phyloP scores from a whole-genome alignment of 2,329 filamentous ascomycete genomes.

The Microdochium trichocladiopsis region DNA sequence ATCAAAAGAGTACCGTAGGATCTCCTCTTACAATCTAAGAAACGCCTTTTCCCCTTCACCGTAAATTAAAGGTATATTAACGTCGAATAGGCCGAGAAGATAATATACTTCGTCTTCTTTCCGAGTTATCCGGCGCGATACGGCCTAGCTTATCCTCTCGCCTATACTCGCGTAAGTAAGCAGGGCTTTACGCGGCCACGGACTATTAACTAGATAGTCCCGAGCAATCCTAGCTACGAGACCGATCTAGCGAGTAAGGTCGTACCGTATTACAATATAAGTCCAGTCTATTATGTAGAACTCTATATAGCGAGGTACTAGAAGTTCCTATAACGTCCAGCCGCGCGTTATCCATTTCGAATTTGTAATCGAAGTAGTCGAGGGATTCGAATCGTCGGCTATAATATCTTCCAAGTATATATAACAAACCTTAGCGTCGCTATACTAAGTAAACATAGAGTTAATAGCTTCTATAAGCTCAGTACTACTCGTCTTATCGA shows the following conservation, averaged over 20 bases:
- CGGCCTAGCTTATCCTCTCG: constrained; percentile 14
- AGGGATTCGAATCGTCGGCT: background rate
- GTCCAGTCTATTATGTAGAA: background rate
- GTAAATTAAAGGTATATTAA: constrained; percentile 17
- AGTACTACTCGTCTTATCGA: constrained; percentile 9
- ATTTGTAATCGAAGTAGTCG: background rate
- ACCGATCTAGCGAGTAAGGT: background rate
- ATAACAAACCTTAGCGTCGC: constrained; percentile 6
- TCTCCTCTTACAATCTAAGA: constrained; percentile 1
- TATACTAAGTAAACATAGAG: constrained; percentile 10
- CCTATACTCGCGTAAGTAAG: background rate
- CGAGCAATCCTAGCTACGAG: background rate
- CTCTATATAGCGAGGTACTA: background rate
- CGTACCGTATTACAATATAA: background rate
- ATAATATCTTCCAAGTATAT: constrained; percentile 6
- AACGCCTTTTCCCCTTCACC: constrained; percentile 3
- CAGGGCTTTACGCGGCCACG: background rate
- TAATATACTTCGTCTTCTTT: constrained; percentile 14
- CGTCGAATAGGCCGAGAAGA: constrained; percentile 13
- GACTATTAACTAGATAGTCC: background rate
- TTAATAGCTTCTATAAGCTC: constrained; percentile 9
- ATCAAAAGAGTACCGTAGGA: constrained; percentile 6
- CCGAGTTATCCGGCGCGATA: constrained; percentile 8
- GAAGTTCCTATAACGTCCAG: background rate
- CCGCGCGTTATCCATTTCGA: background rate